Evolutionary conservation across 352 stramenopile species (phyloP).

Genomic region (Phytopythium mirpurense): DNA sequence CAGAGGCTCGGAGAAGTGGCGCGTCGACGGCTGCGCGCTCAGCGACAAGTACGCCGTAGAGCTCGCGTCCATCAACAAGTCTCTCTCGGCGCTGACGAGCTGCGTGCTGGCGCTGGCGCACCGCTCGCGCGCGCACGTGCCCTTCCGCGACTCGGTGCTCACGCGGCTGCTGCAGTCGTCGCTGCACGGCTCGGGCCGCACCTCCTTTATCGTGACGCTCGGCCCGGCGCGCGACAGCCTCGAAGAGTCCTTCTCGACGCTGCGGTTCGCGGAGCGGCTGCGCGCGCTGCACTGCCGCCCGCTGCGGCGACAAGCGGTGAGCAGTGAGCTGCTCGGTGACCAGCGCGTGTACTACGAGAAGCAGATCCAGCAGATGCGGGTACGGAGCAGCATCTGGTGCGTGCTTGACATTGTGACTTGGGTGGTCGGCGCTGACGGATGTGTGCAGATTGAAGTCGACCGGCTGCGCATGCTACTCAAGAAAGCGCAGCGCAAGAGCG

Average conservation of each 20-base stretch:
- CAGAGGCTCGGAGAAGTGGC: constrained; percentile 70
- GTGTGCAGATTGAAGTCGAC: constrained; percentile 43
- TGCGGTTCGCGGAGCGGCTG: constrained; percentile 66
- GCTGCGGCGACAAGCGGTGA: constrained; percentile 43
- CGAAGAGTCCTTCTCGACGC: constrained; percentile 64
- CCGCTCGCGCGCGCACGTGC: constrained; percentile 43
- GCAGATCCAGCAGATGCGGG: constrained; percentile 65
- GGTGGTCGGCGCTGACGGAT: too few relatives aligned
- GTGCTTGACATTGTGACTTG: too few relatives aligned
- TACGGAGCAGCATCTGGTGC: constrained; percentile 12
- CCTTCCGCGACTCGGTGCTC: constrained; percentile 65
- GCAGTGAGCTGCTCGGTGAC: constrained; percentile 44
- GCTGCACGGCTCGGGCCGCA: constrained; percentile 44
- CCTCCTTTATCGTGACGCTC: constrained; percentile 63
- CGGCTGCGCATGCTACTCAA: constrained; percentile 44
- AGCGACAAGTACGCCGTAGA: constrained; percentile 62
- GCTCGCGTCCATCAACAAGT: constrained; percentile 69
- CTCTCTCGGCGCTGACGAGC: constrained; percentile 65
- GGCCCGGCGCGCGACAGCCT: constrained; percentile 46
- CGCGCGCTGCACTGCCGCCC: constrained; percentile 50
- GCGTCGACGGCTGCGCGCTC: constrained; percentile 43
- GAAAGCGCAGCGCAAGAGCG: constrained; percentile 32
- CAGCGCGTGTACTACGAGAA: constrained; percentile 62
- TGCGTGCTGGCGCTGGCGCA: constrained; percentile 69
- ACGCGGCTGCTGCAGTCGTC: constrained; percentile 65